Percentiles rank a stretch among this genome's conserved stretches.
phyloP scores from a whole-genome alignment of 2,329 filamentous ascomycete species.

The Leptographium galeiforme region DNA sequence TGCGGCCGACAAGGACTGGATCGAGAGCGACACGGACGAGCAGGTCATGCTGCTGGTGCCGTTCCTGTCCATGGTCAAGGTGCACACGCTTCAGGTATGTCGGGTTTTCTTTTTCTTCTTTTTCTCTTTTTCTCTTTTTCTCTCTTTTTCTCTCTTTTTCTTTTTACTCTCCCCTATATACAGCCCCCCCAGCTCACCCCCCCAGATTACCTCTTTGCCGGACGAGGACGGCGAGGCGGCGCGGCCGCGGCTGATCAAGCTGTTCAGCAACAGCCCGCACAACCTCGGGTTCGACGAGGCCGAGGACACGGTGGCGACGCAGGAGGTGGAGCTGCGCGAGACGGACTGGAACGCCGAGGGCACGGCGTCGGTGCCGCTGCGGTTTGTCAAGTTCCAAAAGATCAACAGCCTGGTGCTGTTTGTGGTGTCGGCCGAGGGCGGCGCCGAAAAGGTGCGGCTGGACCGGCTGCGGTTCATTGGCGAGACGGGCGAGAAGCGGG shows the following conservation, averaged over 20 bases:
- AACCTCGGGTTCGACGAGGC: slow-evolving; percentile 93
- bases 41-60: slow-evolving; percentile 89
- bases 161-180: too few relatives aligned
- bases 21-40: slow-evolving; percentile 94
- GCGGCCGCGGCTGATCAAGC: slow-evolving; percentile 66
- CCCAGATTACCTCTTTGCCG: slow-evolving; percentile 70
- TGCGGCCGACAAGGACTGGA: slow-evolving; percentile 59
- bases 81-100: slow-evolving; percentile 63
- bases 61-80: slow-evolving; percentile 76
- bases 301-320: slow-evolving; percentile 70
- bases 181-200: background rate
- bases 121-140: too few relatives aligned
- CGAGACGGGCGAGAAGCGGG: slow-evolving; percentile 79
- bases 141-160: too few relatives aligned
- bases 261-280: slow-evolving; percentile 80
- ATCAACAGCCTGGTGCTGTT: slow-evolving; percentile 79
- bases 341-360: slow-evolving; percentile 73
- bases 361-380: slow-evolving; percentile 58
- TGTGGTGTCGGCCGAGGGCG: slow-evolving; percentile 71
- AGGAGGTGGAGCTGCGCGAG: slow-evolving; percentile 60
- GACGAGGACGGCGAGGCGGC: slow-evolving; percentile 59
- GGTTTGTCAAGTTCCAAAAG: slow-evolving; percentile 96
- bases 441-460: slow-evolving; percentile 73
- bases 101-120: too few relatives aligned
- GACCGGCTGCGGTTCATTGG: slow-evolving; percentile 72